Evolutionary conservation across 768 basidiomycete genomes (phyloP).

Genomic region (Amanita subjunquillea): DNA sequence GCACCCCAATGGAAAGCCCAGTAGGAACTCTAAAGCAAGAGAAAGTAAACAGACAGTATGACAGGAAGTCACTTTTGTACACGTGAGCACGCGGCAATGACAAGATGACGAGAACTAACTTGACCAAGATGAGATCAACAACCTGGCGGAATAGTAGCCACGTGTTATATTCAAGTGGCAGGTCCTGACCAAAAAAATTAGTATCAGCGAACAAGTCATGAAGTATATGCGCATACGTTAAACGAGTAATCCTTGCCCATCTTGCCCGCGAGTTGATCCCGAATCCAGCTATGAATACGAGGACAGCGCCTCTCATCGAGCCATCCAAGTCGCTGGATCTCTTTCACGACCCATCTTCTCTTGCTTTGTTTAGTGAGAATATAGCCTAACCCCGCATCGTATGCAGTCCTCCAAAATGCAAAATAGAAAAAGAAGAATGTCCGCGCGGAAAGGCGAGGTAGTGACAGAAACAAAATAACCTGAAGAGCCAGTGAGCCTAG

Average conservation of each 20-base stretch:
- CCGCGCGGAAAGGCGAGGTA: slow-evolving; percentile 46
- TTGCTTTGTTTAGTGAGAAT: slow-evolving; percentile 93
- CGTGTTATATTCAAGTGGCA: slow-evolving; percentile 90
- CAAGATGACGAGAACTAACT: slow-evolving; percentile 40
- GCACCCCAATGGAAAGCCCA: slow-evolving; percentile 60
- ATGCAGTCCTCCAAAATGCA: slow-evolving; percentile 85
- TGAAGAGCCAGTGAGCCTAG: slow-evolving; percentile 73
- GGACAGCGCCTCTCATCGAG: slow-evolving; percentile 67
- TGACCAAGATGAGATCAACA: slow-evolving; percentile 94
- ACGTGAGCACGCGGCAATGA: neutral
- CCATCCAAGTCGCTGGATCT: slow-evolving; percentile 76
- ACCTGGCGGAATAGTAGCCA: slow-evolving; percentile 94
- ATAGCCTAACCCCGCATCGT: slow-evolving; percentile 91
- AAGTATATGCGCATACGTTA: slow-evolving; percentile 34
- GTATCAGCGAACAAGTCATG: slow-evolving; percentile 2
- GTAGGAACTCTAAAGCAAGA: slow-evolving; percentile 84
- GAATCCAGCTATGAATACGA: slow-evolving; percentile 69
- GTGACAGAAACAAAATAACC: slow-evolving; percentile 54
- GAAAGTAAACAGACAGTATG: slow-evolving; percentile 93
- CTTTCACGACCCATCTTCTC: slow-evolving; percentile 84
- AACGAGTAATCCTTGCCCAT: slow-evolving; percentile 94
- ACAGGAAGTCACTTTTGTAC: slow-evolving; percentile 71
- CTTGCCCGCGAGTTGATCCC: slow-evolving; percentile 77
- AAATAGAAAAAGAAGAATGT: slow-evolving; percentile 86
- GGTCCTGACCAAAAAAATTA: slow-evolving; percentile 36